Evolutionary conservation across 805 yeast genomes (phyloP), one percentile per base, ranked within the genome.

Genomic region (Wickerhamiella sergipiensis): DNA sequence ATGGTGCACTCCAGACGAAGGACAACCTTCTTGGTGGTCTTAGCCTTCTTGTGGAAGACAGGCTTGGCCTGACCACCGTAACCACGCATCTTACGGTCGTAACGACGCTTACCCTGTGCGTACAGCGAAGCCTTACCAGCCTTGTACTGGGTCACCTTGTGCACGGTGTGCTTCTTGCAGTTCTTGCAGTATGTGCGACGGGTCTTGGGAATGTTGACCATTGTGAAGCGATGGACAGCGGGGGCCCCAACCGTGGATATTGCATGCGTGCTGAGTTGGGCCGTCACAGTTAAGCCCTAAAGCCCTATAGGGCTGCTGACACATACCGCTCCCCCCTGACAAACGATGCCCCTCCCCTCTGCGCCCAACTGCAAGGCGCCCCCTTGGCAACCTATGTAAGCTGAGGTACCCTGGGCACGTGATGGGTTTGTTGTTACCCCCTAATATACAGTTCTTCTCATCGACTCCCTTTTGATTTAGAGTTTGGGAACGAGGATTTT

Each of bases 21-120:
- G 64, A 92, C 98, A 74, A 92, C 95, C 85, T 92, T 92, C 88
- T 92, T 92, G 81, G 98, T 92, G 67, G 97, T 92, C 88, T 92
- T 92, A 69, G 98, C 98, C 78, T 92, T 92, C 86, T 92, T 92
- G 85, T 88, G 97, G 97, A 92, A 92, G 78, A 92, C 84, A 73
- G 83, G 98, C 82, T 88, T 92, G 78, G 98, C 92, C 81, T 92
- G 99, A 86, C 99, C 99, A 86, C 99, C 99, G 79, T 81, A 92
- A 88, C 98, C 98, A 69, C 85, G 73, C 81, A 92, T 98, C 79
- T 92, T 92, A 79, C 99, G 95, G 90, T 92, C 98, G 81, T 92
- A 92, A 82, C 99, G 89, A 83, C 99, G 88, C 90, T 94, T 92
- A 84, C 99, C 99, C 80, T 92, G 97, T 67, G 97, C 96, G 72